phyloP scores from a whole-genome alignment of 2,329 filamentous ascomycete species.

The Penicillium sp. region DNA sequence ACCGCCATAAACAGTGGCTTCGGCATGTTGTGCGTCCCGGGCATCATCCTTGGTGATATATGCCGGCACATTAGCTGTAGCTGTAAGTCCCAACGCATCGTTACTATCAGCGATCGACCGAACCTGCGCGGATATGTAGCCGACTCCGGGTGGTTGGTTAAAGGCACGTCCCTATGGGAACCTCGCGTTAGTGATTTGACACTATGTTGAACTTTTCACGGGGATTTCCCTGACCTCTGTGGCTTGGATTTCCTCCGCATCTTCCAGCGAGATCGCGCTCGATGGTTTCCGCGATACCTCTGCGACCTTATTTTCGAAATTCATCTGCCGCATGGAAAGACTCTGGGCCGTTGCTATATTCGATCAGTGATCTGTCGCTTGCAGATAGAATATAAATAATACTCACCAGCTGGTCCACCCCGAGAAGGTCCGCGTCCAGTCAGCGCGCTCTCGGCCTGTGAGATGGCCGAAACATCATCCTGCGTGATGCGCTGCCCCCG shows the following conservation, averaged over 20 bases:
- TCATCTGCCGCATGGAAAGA: slow-evolving; percentile 34
- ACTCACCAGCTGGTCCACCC: slow-evolving; percentile 34
- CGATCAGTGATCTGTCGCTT: background rate
- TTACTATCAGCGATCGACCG: slow-evolving; percentile 36
- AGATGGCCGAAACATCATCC: slow-evolving; percentile 33
- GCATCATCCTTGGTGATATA: slow-evolving; percentile 37
- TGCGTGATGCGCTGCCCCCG: slow-evolving; percentile 33
- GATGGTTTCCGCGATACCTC: slow-evolving; percentile 33
- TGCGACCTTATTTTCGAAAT: slow-evolving; percentile 34
- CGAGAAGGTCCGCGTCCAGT: slow-evolving; percentile 32
- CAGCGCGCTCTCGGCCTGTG: slow-evolving; percentile 33
- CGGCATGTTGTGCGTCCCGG: slow-evolving; percentile 30
- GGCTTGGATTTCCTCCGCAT: slow-evolving; percentile 34
- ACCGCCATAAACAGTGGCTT: slow-evolving; percentile 30
- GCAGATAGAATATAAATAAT: background rate
- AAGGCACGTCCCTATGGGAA: slow-evolving; percentile 33
- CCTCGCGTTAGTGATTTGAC: background rate
- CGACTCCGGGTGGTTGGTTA: slow-evolving; percentile 30
- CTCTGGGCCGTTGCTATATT: slow-evolving; percentile 33
- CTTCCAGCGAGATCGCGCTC: slow-evolving; percentile 33
- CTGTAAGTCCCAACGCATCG: slow-evolving; percentile 28
- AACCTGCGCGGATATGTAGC: slow-evolving; percentile 33
- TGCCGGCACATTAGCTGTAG: slow-evolving; percentile 19
- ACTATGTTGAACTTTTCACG: background rate
- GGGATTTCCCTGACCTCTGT: slow-evolving; percentile 25